Evolutionary conservation across 352 stramenopile genomes (phyloP), one percentile per base, ranked within the genome.

Genomic region (Pythium grandisporangium): DNA sequence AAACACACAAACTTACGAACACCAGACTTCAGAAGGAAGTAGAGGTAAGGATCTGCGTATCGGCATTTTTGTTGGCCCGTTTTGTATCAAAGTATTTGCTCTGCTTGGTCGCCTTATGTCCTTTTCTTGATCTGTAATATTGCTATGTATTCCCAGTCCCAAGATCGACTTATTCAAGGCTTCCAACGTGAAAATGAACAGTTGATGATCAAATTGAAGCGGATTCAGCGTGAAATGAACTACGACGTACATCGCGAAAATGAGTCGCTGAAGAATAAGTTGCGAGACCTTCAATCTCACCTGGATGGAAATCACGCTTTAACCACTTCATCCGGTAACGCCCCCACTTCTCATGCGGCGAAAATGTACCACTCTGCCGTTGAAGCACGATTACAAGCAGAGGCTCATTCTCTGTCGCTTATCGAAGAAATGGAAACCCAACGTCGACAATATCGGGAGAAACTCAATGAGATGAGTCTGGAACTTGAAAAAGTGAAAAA

Each of bases 121-220:
- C n/a, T n/a, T n/a, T n/a, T n/a, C n/a, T n/a, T n/a, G n/a, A n/a
- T n/a, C n/a, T n/a, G n/a, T n/a, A n/a, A n/a, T n/a, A n/a, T n/a
- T n/a, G n/a, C n/a, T n/a, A n/a, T n/a, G n/a, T n/a, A n/a, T n/a
- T n/a, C n/a, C n/a, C n/a, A 32, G 27, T 80, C 70, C 0, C 80
- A 93, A 58, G 77, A 91, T 30, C 68, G 43, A 11, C 58, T 91
- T 19, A 90, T 93, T 45, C 59, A 72, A 46, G 80, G 71, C 0
- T 93, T 80, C 45, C 80, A 91, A 53, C 68, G 70, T 30, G 80
- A 93, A 35, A 93, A 93, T 38, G 73, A 91, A 24, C 71, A 78
- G 20, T 48, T 93, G 2, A 93, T 91, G 80, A 66, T 64, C 11
- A 74, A 89, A 39, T 53, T 91, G 0, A 84, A 85, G 37, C 60